Percentiles rank a stretch among this genome's conserved stretches.
Conservation (phyloP, 129 eudicot species). For the Arctium minus region DNA sequence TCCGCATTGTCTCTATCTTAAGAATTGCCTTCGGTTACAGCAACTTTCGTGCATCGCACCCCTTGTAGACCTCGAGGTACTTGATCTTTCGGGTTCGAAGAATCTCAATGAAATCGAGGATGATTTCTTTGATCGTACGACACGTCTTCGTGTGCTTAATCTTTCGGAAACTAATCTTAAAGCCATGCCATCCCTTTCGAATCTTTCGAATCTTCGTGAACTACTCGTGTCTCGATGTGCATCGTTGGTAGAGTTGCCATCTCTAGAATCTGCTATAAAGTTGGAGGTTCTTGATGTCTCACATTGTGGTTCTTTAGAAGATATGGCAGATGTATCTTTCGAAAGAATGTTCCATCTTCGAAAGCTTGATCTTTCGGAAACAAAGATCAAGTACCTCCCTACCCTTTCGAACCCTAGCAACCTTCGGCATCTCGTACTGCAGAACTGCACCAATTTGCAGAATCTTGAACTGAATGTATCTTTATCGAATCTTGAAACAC, state of each 20-base stretch:
- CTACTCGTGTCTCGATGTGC: conserved; percentile 26
- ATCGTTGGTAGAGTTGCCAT: conserved; percentile 3
- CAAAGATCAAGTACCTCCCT: conserved; percentile 24
- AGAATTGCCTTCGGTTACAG: conserved; percentile 13
- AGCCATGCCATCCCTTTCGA: conserved; percentile 16
- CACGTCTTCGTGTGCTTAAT: conserved; percentile 4
- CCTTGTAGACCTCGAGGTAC: conserved; percentile 24
- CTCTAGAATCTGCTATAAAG: background rate
- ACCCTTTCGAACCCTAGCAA: conserved; percentile 3
- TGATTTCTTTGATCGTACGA: conserved; percentile 18
- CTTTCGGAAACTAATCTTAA: conserved; percentile 18
- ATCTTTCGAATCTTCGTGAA: conserved; percentile 17
- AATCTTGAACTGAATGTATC: background rate
- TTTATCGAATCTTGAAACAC: conserved; percentile 25
- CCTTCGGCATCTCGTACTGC: conserved; percentile 18
- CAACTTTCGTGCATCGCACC: background rate
- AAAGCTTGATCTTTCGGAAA: conserved; percentile 29
- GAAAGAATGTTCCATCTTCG: conserved; percentile 11
- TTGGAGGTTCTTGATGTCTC: conserved; percentile 37
- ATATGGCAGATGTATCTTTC: conserved; percentile 21
- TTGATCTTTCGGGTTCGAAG: conserved; percentile 31
- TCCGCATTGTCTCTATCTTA: conserved; percentile 22
- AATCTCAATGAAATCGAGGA: conserved; percentile 1
- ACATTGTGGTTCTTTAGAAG: conserved; percentile 14
- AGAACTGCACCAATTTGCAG: conserved; percentile 22